Conservation (phyloP, 352 stramenopile species). For the Globisporangium viniferum region DNA sequence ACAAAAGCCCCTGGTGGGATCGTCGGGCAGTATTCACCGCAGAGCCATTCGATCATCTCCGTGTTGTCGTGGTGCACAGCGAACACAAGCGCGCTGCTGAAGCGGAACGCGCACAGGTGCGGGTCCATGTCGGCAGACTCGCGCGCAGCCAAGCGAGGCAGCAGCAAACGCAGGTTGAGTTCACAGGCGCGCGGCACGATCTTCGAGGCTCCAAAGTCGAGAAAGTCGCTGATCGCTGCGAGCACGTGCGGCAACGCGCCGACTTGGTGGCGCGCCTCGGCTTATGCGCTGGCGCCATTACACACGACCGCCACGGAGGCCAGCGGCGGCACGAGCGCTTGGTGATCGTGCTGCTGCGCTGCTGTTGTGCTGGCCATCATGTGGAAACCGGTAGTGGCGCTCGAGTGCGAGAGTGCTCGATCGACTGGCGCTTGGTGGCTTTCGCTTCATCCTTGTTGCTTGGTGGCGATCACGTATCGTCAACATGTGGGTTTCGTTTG, state of each 20-base stretch:
- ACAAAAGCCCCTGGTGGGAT: background rate
- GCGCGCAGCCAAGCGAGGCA: background rate
- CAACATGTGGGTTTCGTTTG: background rate
- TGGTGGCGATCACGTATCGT: background rate
- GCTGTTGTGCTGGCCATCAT: background rate
- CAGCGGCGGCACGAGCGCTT: background rate
- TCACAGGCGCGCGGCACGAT: background rate
- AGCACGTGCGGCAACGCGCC: background rate
- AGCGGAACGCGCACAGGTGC: background rate
- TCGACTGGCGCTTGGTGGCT: background rate
- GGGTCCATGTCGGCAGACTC: background rate
- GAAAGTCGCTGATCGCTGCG: slow-evolving; percentile 1
- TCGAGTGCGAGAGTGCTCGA: background rate
- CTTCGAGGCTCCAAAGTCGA: background rate
- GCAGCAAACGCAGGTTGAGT: background rate
- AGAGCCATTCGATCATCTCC: slow-evolving; percentile 9
- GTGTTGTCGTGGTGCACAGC: background rate
- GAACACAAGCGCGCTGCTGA: slow-evolving; percentile 2
- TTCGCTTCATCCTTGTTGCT: background rate
- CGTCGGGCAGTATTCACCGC: background rate
- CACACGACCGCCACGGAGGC: background rate
- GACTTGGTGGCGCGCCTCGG: background rate
- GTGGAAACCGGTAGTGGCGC: background rate
- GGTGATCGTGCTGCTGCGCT: background rate
- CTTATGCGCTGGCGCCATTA: background rate